Evolutionary conservation across 2,329 filamentous ascomycete genomes (phyloP), one percentile per base, ranked within the genome.

Genomic region (Microsporum audouinii): DNA sequence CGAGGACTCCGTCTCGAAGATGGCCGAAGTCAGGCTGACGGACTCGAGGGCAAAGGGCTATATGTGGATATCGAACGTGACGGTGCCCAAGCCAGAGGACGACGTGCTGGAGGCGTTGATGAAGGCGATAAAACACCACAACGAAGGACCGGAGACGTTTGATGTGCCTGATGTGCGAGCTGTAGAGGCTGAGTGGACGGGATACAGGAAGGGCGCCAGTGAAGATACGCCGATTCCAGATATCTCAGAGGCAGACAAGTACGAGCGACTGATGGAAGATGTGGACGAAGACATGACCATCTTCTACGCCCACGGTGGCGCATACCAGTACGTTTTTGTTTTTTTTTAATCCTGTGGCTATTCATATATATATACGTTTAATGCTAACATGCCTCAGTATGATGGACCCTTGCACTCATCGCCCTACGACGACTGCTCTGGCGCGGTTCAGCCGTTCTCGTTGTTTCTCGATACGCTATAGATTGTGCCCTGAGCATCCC

Each of bases 11-110:
- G 74, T 95, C 29, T 77, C 80, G 0, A 80, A 84, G 63, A 75
- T 82, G 5, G 92, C 96, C 73, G 77, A 75, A 47, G 67, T 82
- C n/a, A 82, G 83, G 0, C 75, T 82, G 51, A 82, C 78, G 61
- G 87, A 88, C 60, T 81, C 81, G 0, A 84, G 83, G 0, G 78
- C 95, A 69, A 91, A 89, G 70, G 90, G 90, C 2, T 83, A 82
- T 51, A 84, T 94, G 65, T 96, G 91, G 91, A 80, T 95, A 29
- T 86, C 85, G 67, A 87, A 84, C 60, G 85, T 88, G 47, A 82
- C 80, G 0, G 76, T 89, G 14, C 82, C 84, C 0, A 75, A 76
- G 1, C 87, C 86, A 0, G 79, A 74, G 55, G 61, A 82, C 77
- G 72, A 71, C 51, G 71, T 76, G 7, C 70, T 71, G 55, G 68